Base-by-base conservation (phyloP, 169 alveolate genomes). In the Cryptosporidium viatorum region DNA sequence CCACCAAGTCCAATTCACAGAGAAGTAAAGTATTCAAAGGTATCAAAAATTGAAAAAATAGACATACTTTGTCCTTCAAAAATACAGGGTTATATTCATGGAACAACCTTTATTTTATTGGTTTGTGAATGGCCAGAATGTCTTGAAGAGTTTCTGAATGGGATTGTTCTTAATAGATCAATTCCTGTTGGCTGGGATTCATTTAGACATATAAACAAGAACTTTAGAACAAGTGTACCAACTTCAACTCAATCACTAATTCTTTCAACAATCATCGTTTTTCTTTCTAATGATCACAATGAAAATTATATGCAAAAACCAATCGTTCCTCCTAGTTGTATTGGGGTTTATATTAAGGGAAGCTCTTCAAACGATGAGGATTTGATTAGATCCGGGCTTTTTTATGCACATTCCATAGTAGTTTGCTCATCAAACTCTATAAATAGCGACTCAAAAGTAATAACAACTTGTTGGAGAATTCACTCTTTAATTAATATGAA, bases 101-200 rank as follows among this genome's bases (percentile, higher is more conserved):
- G 89, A 12, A 80, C 89, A 62, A 80, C 89, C 4, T 80, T 80
- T 65, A 35, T 80, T 10, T 80, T 80, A 43, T 26, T 80, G 39
- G 89, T 80, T 21, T 80, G 89, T 37, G 89, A 65, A 59, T 80
- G 89, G 89, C 89, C 89, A n/a, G 89, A 80, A 33, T 80, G 69
- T 2, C 55, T 80, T 60, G 65, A 59, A 26, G 89, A 80, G 37
- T 80, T 80, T 80, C 31, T 80, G 62, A 65, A 80, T 21, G 89
- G 89, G 9, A 59, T 80, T 26, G 45, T 80, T 59, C 55, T 65
- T 18, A 80, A 80, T 65, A 59, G 89, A 37, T 62, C 73, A 37
- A 80, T 80, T 58, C 89, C 89, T 1, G 89, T 80, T 33, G 89
- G 89, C 8, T 80, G 89, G 89, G 89, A 80, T n/a, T 80, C 71